Evolutionary conservation across 257 asterid species (phyloP).

Genomic region (Solanum pinnatisectum): DNA sequence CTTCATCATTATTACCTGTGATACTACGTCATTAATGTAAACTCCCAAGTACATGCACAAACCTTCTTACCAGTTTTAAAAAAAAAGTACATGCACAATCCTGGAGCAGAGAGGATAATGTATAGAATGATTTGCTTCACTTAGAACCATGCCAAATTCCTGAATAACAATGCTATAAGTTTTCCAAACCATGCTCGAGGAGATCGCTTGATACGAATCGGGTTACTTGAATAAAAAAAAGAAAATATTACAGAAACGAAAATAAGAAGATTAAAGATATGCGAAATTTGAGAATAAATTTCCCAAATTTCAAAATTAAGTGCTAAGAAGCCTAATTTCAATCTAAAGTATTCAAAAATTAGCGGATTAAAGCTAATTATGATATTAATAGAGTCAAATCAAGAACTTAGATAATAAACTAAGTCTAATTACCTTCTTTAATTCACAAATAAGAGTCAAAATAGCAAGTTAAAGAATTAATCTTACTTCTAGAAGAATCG

Average conservation of each 20-base stretch:
- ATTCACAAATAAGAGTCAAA: not conserved
- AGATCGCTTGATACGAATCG: not conserved
- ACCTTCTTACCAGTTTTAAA: not conserved
- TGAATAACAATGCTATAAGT: not conserved
- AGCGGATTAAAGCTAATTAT: not conserved
- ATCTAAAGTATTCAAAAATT: not conserved
- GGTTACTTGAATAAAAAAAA: not conserved
- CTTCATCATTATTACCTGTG: not conserved
- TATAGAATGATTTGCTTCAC: not conserved
- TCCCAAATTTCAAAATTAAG: not conserved
- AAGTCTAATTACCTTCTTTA: not conserved
- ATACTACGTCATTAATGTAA: not conserved
- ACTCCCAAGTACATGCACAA: not conserved
- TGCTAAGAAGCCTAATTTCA: not conserved
- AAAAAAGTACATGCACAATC: not conserved
- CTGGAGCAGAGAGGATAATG: not conserved
- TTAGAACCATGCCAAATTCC: not conserved
- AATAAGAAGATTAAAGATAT: not conserved
- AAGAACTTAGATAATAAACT: not conserved
- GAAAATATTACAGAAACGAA: not conserved
- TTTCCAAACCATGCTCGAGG: not conserved
- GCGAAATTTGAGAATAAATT: not conserved
- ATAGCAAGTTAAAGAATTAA: not conserved
- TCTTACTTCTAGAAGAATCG: not conserved
- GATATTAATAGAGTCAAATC: not conserved